Conservation (phyloP, 192 early-diverging fungal species). For the Umbelopsis isabellina region DNA sequence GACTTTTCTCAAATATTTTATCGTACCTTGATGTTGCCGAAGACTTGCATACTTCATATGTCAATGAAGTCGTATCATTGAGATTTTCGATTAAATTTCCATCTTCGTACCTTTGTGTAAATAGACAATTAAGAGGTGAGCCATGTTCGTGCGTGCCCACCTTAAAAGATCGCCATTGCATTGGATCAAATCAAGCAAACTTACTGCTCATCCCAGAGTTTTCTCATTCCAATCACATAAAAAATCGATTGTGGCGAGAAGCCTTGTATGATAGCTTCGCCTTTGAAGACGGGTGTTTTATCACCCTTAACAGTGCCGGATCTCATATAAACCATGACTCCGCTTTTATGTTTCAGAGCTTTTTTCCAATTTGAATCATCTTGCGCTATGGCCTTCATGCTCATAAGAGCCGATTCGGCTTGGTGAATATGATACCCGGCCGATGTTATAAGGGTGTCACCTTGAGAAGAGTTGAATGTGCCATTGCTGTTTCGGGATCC, state of each 20-base stretch:
- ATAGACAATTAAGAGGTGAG: not conserved
- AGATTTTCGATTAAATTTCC: slow-evolving; percentile 44
- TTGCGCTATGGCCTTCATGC: slow-evolving; percentile 47
- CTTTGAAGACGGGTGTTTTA: slow-evolving; percentile 58
- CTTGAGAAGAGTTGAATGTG: slow-evolving; percentile 8
- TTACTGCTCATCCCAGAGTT: slow-evolving; percentile 60
- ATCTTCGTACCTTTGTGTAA: slow-evolving; percentile 42
- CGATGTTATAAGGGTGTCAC: slow-evolving; percentile 38
- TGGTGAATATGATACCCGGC: slow-evolving; percentile 49
- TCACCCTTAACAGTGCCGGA: slow-evolving; percentile 39
- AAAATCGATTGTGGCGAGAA: slow-evolving; percentile 56
- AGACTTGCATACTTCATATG: slow-evolving; percentile 49
- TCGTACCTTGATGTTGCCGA: slow-evolving; percentile 45
- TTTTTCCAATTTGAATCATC: slow-evolving; percentile 56
- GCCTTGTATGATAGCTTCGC: slow-evolving; percentile 50
- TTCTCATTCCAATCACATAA: slow-evolving; percentile 57
- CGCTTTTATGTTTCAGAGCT: slow-evolving; percentile 55
- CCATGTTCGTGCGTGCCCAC: not conserved
- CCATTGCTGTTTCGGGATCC: slow-evolving; percentile 17
- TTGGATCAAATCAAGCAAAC: not conserved
- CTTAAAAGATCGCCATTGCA: not conserved
- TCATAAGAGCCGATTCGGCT: slow-evolving; percentile 50
- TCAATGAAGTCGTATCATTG: slow-evolving; percentile 44
- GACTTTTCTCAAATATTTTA: not conserved
- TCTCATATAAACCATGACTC: slow-evolving; percentile 54